Evolutionary conservation across 2,329 filamentous ascomycete genomes (phyloP), one percentile per base, ranked within the genome.

Genomic region (Exophiala sp.): DNA sequence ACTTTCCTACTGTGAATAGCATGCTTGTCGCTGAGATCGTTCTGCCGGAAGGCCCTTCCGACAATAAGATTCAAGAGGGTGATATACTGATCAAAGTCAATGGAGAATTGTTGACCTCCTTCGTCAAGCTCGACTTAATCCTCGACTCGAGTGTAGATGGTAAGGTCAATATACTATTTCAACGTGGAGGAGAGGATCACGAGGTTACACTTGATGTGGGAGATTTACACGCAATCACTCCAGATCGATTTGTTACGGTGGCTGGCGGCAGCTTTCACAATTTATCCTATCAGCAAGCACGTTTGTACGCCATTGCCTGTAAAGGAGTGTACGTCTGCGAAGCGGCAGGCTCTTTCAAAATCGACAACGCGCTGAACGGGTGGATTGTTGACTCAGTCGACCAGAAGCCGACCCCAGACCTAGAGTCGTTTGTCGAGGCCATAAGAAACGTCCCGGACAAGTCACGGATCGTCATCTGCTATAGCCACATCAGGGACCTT

Each of bases 21-120:
- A 91, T 99, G 89, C 82, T 99, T 24, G 92, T 96, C 10, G 92
- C 91, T 16, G 95, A 99, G 73, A 95, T 96, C 57, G 85, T 97
- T 11, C 81, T 99, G 7, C 92, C 94, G 0, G 84, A 91, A 63
- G 95, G 94, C 0, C 95, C 94, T 20, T 94, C 88, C 0, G 83
- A 95, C 66, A 78, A 80, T 51, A 92, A 95, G 71, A 82, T 99
- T 21, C 87, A 96, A 69, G 94, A 99, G 71, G 94, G 94, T 42
- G 94, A 99, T 70, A 87, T 99, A 20, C 75, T 99, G 59, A 78
- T 97, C 65, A 91, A 95, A 71, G 89, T 97, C 62, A 97, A 99
- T 67, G 91, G 85, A 54, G 88, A 96, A 71, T 82, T 97, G 45
- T 80, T 99, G 40, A 96, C 91, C 1, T 89, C 96, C 65, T 97